A percentile compares a stretch with the other conserved stretches of the same genome.
phyloP scores from a whole-genome alignment of 345 rosid species.

The Hibiscus mutabilis region DNA sequence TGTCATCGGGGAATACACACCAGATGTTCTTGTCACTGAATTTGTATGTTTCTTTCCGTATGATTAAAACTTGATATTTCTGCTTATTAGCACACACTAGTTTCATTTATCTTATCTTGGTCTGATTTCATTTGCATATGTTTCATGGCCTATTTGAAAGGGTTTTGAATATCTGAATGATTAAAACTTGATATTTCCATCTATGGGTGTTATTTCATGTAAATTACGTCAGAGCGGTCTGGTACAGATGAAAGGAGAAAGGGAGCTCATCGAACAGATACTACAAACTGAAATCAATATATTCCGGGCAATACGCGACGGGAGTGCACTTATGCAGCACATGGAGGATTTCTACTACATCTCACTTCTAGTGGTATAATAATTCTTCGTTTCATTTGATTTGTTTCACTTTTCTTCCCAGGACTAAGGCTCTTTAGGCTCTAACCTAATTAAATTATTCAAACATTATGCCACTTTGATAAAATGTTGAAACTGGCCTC shows the following conservation, averaged over 20 bases:
- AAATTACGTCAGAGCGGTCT: not conserved
- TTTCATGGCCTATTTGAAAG: not conserved
- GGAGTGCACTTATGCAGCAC: conserved; percentile 90
- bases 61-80: not conserved
- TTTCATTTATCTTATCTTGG: no score
- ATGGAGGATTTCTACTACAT: conserved; percentile 98
- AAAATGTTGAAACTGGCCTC: not conserved
- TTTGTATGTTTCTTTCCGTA: conserved; percentile 81
- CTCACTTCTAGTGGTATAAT: conserved; percentile 71
- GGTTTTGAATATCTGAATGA: no score
- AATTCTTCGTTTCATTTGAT: no score
- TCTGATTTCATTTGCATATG: not conserved
- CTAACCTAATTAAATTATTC: not conserved
- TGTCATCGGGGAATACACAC: conserved; percentile 80
- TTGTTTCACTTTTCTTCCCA: no score
- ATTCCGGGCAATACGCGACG: conserved; percentile 67
- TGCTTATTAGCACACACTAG: not conserved
- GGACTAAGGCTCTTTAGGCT: not conserved
- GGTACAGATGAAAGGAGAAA: conserved; percentile 93
- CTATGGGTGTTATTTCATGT: not conserved
- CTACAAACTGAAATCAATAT: conserved; percentile 86
- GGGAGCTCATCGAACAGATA: conserved; percentile 78
- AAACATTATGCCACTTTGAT: not conserved
- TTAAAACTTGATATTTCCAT: no score
- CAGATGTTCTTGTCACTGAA: conserved; percentile 77